Percentiles rank a stretch among this genome's conserved stretches.
Conservation (phyloP, 495 filamentous ascomycete genomes). For the Penicillium verhagenii region DNA sequence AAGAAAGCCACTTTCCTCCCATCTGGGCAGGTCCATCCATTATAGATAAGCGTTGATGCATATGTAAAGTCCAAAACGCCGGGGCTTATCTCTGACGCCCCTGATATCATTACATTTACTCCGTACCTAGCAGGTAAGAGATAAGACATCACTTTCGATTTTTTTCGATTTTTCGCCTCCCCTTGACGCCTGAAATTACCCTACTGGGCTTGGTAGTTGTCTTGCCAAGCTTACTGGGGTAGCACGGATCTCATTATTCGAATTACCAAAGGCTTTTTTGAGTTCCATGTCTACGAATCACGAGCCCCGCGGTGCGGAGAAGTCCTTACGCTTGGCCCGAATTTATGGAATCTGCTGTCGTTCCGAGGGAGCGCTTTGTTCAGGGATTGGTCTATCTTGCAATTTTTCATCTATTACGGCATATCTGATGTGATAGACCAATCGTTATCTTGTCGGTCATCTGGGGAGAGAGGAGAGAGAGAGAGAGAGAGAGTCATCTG, state of each 20-base stretch:
- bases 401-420: background rate
- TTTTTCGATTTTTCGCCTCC: conserved; percentile 11
- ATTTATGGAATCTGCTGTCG: background rate
- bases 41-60: conserved; percentile 13
- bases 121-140: too few relatives aligned
- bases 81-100: conserved; percentile 18
- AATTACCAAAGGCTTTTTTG: conserved; percentile 10
- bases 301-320: conserved; percentile 14
- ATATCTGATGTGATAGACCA: background rate
- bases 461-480: background rate
- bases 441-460: background rate
- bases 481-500: too few relatives aligned
- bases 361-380: background rate
- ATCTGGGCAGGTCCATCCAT: conserved; percentile 17
- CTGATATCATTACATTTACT: conserved; percentile 9
- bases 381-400: background rate
- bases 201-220: conserved; percentile 24
- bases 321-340: conserved; percentile 7
- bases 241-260: conserved; percentile 15
- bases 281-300: conserved; percentile 18
- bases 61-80: background rate
- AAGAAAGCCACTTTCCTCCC: conserved; percentile 2
- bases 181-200: conserved; percentile 35
- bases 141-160: too few relatives aligned
- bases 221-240: conserved; percentile 20